These are phyloP conservation scores for Castanea crenata DNA, from an alignment of 306 rosid genomes.

Conservation along the genomic window DNA sequence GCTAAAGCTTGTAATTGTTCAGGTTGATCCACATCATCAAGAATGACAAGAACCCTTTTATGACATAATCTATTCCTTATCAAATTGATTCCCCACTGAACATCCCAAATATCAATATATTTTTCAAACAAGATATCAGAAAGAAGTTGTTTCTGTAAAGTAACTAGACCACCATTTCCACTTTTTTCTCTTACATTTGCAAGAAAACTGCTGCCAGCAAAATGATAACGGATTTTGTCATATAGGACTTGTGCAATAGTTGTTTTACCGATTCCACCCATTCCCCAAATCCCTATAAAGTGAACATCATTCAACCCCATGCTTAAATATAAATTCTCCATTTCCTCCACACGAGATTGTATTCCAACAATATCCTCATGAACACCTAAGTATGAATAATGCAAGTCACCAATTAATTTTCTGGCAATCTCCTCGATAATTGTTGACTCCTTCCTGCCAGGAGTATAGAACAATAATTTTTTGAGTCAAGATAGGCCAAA, in stretches of 20 bases:
- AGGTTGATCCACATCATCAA: neutral
- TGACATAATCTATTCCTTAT: neutral
- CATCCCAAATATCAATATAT: too few relatives aligned
- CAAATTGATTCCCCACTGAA: too few relatives aligned
- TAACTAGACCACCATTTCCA: too few relatives aligned
- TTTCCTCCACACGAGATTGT: neutral
- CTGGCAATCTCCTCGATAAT: too few relatives aligned
- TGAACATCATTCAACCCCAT: neutral
- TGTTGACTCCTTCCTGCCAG: too few relatives aligned
- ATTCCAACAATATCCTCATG: constrained; percentile 2
- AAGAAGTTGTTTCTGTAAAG: too few relatives aligned
- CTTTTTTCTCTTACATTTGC: neutral
- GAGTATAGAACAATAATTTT: too few relatives aligned
- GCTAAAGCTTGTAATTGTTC: neutral
- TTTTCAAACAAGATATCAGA: too few relatives aligned
- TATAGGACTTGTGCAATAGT: constrained; percentile 21
- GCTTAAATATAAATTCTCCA: neutral
- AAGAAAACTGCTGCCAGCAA: constrained; percentile 13
- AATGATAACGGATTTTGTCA: neutral
- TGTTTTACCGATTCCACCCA: constrained; percentile 31
- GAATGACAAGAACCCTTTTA: constrained; percentile 10
- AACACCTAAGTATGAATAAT: too few relatives aligned
- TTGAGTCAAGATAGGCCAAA: too few relatives aligned
- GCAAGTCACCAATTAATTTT: too few relatives aligned
- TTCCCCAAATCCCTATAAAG: constrained; percentile 13